Evolutionary conservation across 495 filamentous ascomycete species (phyloP).

Genomic region (Podospora australis): DNA sequence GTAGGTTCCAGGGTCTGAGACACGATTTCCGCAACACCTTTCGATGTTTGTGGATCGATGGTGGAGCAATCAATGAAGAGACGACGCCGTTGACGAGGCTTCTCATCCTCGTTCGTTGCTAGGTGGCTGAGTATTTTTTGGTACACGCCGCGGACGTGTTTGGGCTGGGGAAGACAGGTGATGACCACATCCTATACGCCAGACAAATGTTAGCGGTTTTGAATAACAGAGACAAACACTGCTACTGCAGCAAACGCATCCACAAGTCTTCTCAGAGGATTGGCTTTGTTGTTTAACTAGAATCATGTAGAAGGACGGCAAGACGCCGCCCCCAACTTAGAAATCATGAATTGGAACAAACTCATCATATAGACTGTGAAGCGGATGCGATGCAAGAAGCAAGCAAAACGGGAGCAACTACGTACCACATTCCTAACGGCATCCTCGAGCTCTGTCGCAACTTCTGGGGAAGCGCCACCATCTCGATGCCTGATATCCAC

Average conservation of each 20-base stretch:
- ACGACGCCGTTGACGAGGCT: conserved; percentile 37
- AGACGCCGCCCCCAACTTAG: conserved; percentile 43
- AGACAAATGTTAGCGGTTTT: conserved; percentile 15
- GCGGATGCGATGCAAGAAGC: background rate
- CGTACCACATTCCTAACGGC: conserved; percentile 70
- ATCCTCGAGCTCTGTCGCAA: conserved; percentile 52
- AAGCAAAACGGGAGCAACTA: conserved; percentile 17
- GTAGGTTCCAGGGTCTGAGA: conserved; percentile 46
- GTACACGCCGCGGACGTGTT: conserved; percentile 72
- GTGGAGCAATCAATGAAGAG: conserved; percentile 81
- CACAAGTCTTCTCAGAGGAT: conserved; percentile 23
- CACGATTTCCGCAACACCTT: conserved; percentile 57
- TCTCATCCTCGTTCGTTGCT: conserved; percentile 26
- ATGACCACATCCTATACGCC: conserved; percentile 60
- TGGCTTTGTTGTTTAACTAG: conserved; percentile 36
- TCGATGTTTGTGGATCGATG: conserved; percentile 74
- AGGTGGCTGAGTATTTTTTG: conserved; percentile 46
- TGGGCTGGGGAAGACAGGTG: conserved; percentile 73
- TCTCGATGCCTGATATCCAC: conserved; percentile 48
- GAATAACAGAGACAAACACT: background rate
- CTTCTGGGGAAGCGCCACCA: conserved; percentile 46
- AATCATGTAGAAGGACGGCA: conserved; percentile 37
- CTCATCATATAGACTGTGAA: conserved; percentile 41
- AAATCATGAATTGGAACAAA: conserved; percentile 52
- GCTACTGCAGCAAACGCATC: background rate